A percentile compares a stretch with the other conserved stretches of the same genome.
phyloP scores from a whole-genome alignment of 129 eudicot species.

The Flaveria bidentis region DNA sequence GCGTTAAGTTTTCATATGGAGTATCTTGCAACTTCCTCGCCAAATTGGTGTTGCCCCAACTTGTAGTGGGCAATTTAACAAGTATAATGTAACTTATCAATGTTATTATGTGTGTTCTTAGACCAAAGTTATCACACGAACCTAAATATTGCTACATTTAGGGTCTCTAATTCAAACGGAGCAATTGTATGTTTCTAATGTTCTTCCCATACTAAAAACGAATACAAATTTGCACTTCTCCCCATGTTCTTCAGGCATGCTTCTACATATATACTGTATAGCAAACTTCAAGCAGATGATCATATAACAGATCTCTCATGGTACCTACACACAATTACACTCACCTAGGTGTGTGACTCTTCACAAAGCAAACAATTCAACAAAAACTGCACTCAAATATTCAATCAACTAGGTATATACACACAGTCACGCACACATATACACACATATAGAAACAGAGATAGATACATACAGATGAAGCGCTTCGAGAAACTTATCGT shows the following conservation, averaged over 20 bases:
- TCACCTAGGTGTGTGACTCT: too few relatives aligned
- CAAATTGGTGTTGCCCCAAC: neutral
- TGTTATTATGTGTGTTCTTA: slow-evolving; percentile 2
- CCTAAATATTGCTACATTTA: slow-evolving; percentile 38
- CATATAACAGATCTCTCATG: neutral
- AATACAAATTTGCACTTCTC: neutral
- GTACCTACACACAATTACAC: too few relatives aligned
- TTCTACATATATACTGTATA: neutral
- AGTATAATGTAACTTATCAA: slow-evolving; percentile 32
- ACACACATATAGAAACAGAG: neutral
- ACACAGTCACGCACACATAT: slow-evolving; percentile 12
- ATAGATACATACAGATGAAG: slow-evolving; percentile 49
- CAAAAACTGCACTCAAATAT: too few relatives aligned
- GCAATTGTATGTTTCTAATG: slow-evolving; percentile 31
- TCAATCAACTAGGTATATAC: neutral
- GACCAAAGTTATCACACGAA: slow-evolving; percentile 15
- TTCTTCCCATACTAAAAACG: slow-evolving; percentile 14
- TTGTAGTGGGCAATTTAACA: slow-evolving; percentile 23
- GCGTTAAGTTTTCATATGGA: too few relatives aligned
- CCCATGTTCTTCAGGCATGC: slow-evolving; percentile 25
- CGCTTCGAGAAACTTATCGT: slow-evolving; percentile 81
- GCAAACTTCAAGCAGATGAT: slow-evolving; percentile 13
- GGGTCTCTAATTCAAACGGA: slow-evolving; percentile 32
- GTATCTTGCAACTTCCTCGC: too few relatives aligned
- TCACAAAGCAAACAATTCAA: too few relatives aligned